Base-by-base conservation (phyloP, 805 yeast genomes). In the Metschnikowia borealis region DNA sequence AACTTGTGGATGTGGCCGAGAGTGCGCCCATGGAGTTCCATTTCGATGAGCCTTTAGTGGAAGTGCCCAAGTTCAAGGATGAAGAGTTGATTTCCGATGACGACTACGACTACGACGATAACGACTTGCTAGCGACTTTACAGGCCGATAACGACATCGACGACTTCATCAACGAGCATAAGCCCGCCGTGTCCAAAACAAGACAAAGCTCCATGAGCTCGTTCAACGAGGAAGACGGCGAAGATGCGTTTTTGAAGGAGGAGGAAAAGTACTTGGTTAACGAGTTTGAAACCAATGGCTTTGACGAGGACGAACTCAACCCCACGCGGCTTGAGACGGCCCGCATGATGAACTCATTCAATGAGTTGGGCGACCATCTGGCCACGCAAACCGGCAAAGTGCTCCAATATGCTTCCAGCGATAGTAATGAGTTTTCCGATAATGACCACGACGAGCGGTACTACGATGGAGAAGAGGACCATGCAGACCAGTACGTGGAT, bases 31-130 rank as follows among this genome's bases (percentile, higher is more conserved):
- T 64, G 42, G 69, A 64, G 35, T 62, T 66, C 45, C 69, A 67
- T 33, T 68, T 67, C 43, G 69, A 69, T 46, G 56, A 60, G 34
- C 62, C 69, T 49, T 50, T 70, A 37, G 63, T 78, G 50, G 78
- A 69, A 51, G 84, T 79, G 3, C 85, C 84, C 14, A 77, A 74
- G 54, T 66, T 80, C 51, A 73, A 74, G 43, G 83, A 78, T 23
- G 73, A 70, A 26, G 79, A 73, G 44, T 57, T 71, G 39, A 69
- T 69, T 50, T 80, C 85, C 0, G 89, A 83, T 50, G 89, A 81
- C 10, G 91, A 83, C 59, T 83, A 84, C 57, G 84, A 79, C 56
- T 74, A 79, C 52, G 84, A 74, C 57, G 79, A 74, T 54, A 73
- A 74, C 53, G 79, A 72, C 52, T 60, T 74, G 32, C 61, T 74